Conservation (phyloP, 495 filamentous ascomycete species). For the Tuber umbilicatum region DNA sequence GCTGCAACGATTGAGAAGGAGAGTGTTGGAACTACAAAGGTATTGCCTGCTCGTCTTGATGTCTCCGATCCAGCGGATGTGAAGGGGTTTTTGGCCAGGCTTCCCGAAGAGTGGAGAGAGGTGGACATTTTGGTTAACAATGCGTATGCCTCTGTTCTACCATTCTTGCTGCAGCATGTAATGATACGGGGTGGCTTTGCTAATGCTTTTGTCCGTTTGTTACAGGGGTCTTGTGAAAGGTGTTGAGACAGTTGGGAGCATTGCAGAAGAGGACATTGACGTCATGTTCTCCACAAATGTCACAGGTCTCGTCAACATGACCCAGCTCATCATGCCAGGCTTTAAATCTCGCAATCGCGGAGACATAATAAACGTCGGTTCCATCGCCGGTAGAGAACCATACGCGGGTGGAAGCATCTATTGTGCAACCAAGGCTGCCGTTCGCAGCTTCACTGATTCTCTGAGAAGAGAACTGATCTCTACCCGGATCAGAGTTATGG, state of each 20-base stretch:
- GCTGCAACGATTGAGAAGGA: conserved; percentile 71
- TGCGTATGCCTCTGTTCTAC: conserved; percentile 57
- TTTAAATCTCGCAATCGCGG: conserved; percentile 77
- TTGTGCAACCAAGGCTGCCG: conserved; percentile 92
- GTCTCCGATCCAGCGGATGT: conserved; percentile 76
- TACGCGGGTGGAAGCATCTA: conserved; percentile 92
- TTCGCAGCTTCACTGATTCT: conserved; percentile 81
- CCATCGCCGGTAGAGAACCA: conserved; percentile 83
- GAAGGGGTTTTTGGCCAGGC: conserved; percentile 59
- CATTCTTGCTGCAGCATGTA: background rate
- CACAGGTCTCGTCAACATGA: conserved; percentile 92
- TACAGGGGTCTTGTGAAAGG: conserved; percentile 76
- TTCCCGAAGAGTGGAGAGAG: conserved; percentile 78
- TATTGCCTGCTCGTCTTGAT: conserved; percentile 76
- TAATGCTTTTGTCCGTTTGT: conserved; percentile 10
- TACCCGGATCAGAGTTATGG: conserved; percentile 79
- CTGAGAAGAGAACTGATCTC: conserved; percentile 83
- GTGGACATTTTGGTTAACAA: conserved; percentile 95
- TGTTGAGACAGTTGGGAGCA: conserved; percentile 77
- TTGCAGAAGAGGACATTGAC: conserved; percentile 73
- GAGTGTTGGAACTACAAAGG: conserved; percentile 63
- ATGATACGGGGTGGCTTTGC: background rate
- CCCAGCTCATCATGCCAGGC: conserved; percentile 78
- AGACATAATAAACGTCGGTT: conserved; percentile 96
- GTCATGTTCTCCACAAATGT: conserved; percentile 91